Conservation (phyloP, 106 monocot species). For the Dendrobium nobile region DNA sequence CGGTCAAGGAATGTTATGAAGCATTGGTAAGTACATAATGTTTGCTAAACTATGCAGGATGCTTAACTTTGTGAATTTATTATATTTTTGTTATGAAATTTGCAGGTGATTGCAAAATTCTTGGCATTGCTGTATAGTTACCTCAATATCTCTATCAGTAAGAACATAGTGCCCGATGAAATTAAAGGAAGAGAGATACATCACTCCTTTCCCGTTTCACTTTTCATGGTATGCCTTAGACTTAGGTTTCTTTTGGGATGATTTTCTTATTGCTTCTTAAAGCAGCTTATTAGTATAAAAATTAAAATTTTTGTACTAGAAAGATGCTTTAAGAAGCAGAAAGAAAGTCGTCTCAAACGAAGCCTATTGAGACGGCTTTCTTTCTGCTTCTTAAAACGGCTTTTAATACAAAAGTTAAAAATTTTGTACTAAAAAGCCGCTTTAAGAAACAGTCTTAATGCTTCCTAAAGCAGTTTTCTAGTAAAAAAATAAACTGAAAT, state of each 20-base stretch:
- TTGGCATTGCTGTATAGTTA: slow-evolving; percentile 99
- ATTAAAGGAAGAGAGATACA: slow-evolving; percentile 95
- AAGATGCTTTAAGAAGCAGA: too few species aligned
- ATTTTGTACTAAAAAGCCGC: too few species aligned
- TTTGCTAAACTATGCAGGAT: background rate
- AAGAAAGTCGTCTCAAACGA: too few species aligned
- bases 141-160: slow-evolving; percentile 92
- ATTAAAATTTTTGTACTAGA: too few species aligned
- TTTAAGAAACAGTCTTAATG: too few species aligned
- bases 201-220: slow-evolving; percentile 84
- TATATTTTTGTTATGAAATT: slow-evolving; percentile 6
- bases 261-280: too few species aligned
- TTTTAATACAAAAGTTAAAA: too few species aligned
- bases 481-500: too few species aligned
- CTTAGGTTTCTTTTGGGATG: background rate
- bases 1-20: slow-evolving; percentile 96
- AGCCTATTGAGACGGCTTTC: too few species aligned
- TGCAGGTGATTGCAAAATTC: slow-evolving; percentile 96
- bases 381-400: too few species aligned
- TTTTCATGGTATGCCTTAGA: slow-evolving; percentile 61
- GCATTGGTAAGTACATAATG: slow-evolving; percentile 55
- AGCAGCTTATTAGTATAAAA: too few species aligned
- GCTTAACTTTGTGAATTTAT: slow-evolving; percentile 1
- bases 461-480: too few species aligned
- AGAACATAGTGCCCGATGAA: slow-evolving; percentile 90